Base-by-base conservation (phyloP, 345 rosid species). In the Stellera chamaejasme region DNA sequence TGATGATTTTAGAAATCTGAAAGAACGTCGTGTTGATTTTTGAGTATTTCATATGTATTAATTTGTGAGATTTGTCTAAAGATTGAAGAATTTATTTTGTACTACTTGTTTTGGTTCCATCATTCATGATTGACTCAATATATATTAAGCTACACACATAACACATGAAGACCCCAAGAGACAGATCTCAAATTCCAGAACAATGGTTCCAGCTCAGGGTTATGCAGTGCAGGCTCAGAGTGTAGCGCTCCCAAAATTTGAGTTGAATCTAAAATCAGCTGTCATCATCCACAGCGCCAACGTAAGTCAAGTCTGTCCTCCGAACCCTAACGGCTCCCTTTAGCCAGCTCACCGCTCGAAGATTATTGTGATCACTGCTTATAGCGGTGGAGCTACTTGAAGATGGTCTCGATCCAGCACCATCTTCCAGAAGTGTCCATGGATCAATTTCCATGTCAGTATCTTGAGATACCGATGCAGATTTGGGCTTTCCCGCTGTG, bases 371-470 rank as follows among this genome's bases (percentile, higher is more conserved):
- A 72, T 87, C 99, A 52, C 82, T 77, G 50, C 84, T 73, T 44
- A 78, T 69, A 56, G 51, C 71, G n/a, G 83, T 63, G 10, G 72
- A 57, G 66, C 72, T 68, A 25, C 83, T 68, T 47, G 90, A 72
- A 57, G 93, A 77, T 59, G 76, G 75, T 52, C 79, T 80, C 28
- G 88, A 77, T 27, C 87, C 96, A 11, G 83, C 85, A 43, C 95
- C 92, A 68, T 94, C 95, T 81, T 94, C 99, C 63, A 94, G 71
- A 58, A 94, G 87, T 11, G 76, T 83, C 99, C 99, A 94, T 5
- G 99, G 95, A 64, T 94, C 99, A 62, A 94, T 62, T 59, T 90
- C 96, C 46, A 63, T 61, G 58, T 72, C 80, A 60, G 39, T n/a
- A 47, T 87, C 99, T 64, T 65, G 89, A 59, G 75, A 84, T 67